A percentile compares a stretch with the other conserved stretches of the same genome.
Conservation (phyloP, 768 basidiomycete genomes). For the Podaxis carcinomalis region DNA sequence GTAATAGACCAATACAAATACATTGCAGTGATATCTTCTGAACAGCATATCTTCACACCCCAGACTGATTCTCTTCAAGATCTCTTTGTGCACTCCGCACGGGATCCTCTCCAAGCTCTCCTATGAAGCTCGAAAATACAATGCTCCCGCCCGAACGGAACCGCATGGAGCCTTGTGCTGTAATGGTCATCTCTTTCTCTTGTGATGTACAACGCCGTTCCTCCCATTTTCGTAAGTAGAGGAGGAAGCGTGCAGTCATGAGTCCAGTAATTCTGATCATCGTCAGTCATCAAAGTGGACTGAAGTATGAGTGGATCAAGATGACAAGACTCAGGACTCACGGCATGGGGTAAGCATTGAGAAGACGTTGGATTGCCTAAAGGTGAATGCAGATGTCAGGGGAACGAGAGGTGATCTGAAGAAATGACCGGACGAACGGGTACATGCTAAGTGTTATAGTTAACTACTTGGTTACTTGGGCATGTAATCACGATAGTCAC, state of each 20-base stretch:
- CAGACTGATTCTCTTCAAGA: background rate
- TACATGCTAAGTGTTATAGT: background rate
- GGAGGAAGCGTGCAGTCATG: background rate
- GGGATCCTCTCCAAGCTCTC: background rate
- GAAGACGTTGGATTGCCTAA: conserved; percentile 1
- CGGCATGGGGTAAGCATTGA: conserved; percentile 6
- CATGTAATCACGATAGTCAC: background rate
- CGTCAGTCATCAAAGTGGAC: background rate
- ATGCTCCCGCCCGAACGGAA: background rate
- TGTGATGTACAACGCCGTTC: background rate
- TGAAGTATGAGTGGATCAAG: background rate
- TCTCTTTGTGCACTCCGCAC: background rate
- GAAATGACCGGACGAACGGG: background rate
- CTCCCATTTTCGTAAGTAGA: conserved; percentile 4
- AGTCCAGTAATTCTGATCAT: background rate
- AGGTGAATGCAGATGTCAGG: background rate
- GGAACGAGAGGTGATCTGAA: background rate
- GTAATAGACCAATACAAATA: too few species aligned
- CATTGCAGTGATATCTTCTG: too few species aligned
- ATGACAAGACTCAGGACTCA: background rate
- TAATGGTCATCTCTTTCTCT: background rate
- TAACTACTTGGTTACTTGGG: background rate
- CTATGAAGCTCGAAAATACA: background rate
- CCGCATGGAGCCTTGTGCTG: background rate
- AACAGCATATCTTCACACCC: background rate